Base-by-base conservation (phyloP, 495 filamentous ascomycete genomes). In the Penicillium maclennaniae region DNA sequence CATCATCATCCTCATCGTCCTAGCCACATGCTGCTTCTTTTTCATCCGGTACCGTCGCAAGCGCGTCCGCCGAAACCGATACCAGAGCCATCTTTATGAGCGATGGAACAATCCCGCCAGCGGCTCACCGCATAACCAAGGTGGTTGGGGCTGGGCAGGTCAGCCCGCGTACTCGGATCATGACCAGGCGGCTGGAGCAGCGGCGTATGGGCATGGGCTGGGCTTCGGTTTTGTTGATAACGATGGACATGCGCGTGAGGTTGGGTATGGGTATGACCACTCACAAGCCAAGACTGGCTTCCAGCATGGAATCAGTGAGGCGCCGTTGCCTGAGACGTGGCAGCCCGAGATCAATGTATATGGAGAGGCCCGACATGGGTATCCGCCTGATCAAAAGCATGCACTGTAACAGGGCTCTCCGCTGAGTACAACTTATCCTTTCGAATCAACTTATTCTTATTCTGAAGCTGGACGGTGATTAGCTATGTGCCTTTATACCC, bases 31-130 rank as follows among this genome's bases (percentile, higher is more conserved):
- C 51, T 75, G 70, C 48, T 69, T 68, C 63, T 75, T 65, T 58
- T 72, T 66, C 52, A 68, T 73, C 54, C 69, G 67, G 15, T 58
- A 54, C 34, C 72, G 69, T 10, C 69, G 72, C 51, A 70, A 61
- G 59, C 52, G 62, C 51, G 50, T 48, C n/a, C 55, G 64, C 12
- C 48, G 60, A 6, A 50, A 54, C 23, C 59, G 65, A 1, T 48
- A 57, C 15, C 53, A 57, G 1, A 47, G 49, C 27, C 60, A 65
- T 10, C 43, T 70, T 39, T 70, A 65, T 37, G 58, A 59, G 7
- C 58, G 58, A 40, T 73, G 68, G 65, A 59, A 63, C 37, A 60
- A 70, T 37, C 51, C 65, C 23, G 54, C 57, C 26, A 56, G 57
- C 44, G 58, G 41, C 15, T 54, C 63, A 4, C 62, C 59, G 27